Conservation (phyloP, 352 stramenopile genomes). For the Peronospora belbahrii region DNA sequence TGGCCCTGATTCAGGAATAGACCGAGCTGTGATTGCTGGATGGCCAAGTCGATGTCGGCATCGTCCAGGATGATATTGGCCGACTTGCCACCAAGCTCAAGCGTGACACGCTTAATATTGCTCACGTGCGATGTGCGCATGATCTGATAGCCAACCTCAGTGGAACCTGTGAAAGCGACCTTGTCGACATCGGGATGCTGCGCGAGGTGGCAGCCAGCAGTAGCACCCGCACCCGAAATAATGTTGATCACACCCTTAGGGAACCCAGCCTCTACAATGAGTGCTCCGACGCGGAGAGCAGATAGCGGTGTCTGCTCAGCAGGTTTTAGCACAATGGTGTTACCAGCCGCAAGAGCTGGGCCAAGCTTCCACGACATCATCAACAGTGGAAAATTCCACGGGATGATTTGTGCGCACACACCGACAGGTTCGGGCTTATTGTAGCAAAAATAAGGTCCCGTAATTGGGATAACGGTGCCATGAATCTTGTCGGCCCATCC, state of each 20-base stretch:
- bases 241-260: slow-evolving; percentile 81
- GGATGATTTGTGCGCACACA: slow-evolving; percentile 53
- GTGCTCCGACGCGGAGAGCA: slow-evolving; percentile 75
- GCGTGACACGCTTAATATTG: too few relatives aligned
- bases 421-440: slow-evolving; percentile 72
- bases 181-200: slow-evolving; percentile 37
- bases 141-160: too few relatives aligned
- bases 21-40: slow-evolving; percentile 40
- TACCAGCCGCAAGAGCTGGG: slow-evolving; percentile 85
- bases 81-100: too few relatives aligned
- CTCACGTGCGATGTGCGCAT: too few relatives aligned
- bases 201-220: slow-evolving; percentile 53
- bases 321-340: slow-evolving; percentile 91
- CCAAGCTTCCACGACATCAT: slow-evolving; percentile 93
- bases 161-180: slow-evolving; percentile 26
- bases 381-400: slow-evolving; percentile 82
- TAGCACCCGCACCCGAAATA: slow-evolving; percentile 32
- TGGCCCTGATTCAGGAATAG: slow-evolving; percentile 87
- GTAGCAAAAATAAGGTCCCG: slow-evolving; percentile 48
- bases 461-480: slow-evolving; percentile 57
- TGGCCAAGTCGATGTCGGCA: slow-evolving; percentile 64
- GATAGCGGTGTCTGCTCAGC: slow-evolving; percentile 90
- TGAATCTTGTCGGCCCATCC: slow-evolving; percentile 82
- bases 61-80: too few relatives aligned
- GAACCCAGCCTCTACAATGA: slow-evolving; percentile 74